Percentiles rank a stretch among this genome's conserved stretches.
Conservation (phyloP, 2,329 filamentous ascomycete species). For the Rhynchosporium agropyri region DNA sequence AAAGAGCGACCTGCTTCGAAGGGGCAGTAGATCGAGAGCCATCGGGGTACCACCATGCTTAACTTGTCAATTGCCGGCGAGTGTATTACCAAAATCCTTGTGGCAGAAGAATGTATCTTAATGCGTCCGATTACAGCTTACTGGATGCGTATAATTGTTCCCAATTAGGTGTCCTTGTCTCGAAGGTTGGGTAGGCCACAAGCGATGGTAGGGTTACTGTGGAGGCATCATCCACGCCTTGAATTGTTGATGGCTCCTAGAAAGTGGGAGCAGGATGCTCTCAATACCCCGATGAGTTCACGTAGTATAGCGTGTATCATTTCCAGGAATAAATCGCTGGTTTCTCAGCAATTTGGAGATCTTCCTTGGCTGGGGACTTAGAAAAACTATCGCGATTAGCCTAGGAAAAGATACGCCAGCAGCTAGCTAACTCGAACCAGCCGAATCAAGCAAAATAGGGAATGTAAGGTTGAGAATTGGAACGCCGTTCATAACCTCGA, state of each 20-base stretch:
- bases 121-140: neutral
- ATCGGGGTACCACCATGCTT: neutral
- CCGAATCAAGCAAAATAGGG: neutral
- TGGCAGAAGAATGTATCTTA: neutral
- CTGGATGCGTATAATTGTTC: constrained; percentile 1
- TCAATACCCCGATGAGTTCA: neutral
- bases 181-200: neutral
- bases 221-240: neutral
- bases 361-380: neutral
- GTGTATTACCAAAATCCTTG: neutral
- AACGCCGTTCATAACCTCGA: neutral
- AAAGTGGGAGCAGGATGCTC: neutral
- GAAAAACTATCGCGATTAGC: neutral
- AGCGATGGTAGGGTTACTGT: neutral
- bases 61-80: neutral
- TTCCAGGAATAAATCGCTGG: neutral
- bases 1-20: no score
- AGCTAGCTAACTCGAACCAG: neutral
- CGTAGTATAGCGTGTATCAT: neutral
- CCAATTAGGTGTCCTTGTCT: neutral
- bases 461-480: neutral
- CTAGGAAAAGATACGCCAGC: neutral
- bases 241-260: constrained; percentile 1
- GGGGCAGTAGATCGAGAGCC: neutral
- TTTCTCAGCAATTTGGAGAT: neutral